Evolutionary conservation across 768 basidiomycete genomes (phyloP).

Genomic region (Naematelia encephala): DNA sequence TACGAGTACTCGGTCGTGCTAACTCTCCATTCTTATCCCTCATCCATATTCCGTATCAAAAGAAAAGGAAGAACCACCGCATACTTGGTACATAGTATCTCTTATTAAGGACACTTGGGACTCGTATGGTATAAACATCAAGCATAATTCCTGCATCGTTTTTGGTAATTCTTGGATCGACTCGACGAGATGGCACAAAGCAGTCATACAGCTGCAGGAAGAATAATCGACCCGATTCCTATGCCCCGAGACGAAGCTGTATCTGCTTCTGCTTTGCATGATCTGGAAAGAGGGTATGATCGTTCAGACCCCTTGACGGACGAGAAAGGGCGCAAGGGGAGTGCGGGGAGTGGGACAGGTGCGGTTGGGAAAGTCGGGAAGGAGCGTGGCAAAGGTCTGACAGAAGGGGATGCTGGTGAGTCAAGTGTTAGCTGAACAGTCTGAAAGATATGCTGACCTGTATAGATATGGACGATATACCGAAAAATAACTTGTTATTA

Average conservation of each 20-base stretch:
- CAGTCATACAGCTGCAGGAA: not conserved
- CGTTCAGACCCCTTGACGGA: slow-evolving; percentile 5
- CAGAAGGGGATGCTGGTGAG: slow-evolving; percentile 28
- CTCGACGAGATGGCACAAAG: not conserved
- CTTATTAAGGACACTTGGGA: no score
- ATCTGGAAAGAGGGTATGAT: slow-evolving; percentile 17
- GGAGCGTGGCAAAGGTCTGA: slow-evolving; percentile 19
- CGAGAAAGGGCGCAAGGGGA: not conserved
- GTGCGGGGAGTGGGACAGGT: not conserved
- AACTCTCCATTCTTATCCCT: no score
- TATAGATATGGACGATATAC: slow-evolving; percentile 39
- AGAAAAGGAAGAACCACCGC: no score
- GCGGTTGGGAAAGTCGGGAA: slow-evolving; percentile 9
- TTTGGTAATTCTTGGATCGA: not conserved
- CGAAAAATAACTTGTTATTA: slow-evolving; percentile 37
- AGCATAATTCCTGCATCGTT: no score
- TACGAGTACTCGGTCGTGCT: no score
- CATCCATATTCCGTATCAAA: no score
- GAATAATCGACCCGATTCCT: slow-evolving; percentile 7
- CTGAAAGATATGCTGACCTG: not conserved
- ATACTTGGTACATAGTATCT: no score
- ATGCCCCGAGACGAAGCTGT: slow-evolving; percentile 10
- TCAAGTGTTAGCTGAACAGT: not conserved
- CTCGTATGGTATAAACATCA: no score
- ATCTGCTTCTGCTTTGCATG: slow-evolving; percentile 11